These are phyloP conservation scores for Candida frijolesensis DNA, from an alignment of 1,139 yeast species.

Conservation along the genomic window DNA sequence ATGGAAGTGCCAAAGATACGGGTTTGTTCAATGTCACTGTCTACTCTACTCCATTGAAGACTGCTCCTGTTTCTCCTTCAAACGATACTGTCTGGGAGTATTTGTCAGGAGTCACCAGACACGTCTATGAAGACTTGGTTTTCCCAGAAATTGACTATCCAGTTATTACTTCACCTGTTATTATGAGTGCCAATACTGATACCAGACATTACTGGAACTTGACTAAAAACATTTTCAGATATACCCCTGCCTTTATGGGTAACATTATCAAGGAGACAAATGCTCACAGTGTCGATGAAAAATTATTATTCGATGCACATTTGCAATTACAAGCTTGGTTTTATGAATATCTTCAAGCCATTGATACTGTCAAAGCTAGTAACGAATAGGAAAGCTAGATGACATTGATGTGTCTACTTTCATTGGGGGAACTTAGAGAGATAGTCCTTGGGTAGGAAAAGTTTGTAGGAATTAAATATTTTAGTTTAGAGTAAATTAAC, in stretches of 20 bases:
- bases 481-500: no score
- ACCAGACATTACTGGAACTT: constrained; percentile 77
- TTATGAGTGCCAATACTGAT: constrained; percentile 84
- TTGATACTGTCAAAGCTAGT: constrained; percentile 16
- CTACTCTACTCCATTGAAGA: constrained; percentile 24
- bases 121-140: constrained; percentile 45
- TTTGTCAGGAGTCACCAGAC: constrained; percentile 48
- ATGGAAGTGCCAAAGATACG: constrained; percentile 14
- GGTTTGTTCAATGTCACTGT: constrained; percentile 30
- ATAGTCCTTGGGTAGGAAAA: no score
- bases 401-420: no score
- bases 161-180: constrained; percentile 60
- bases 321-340: constrained; percentile 46
- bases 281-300: constrained; percentile 47
- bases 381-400: background rate
- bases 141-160: constrained; percentile 37
- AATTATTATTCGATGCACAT: constrained; percentile 36
- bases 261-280: constrained; percentile 22
- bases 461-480: no score
- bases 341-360: constrained; percentile 29
- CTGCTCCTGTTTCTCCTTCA: constrained; percentile 42
- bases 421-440: no score
- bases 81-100: constrained; percentile 43
- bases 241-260: constrained; percentile 39
- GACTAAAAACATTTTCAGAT: constrained; percentile 74